Evolutionary conservation across 2,329 filamentous ascomycete species (phyloP).

Genomic region (Zasmidium cellare): DNA sequence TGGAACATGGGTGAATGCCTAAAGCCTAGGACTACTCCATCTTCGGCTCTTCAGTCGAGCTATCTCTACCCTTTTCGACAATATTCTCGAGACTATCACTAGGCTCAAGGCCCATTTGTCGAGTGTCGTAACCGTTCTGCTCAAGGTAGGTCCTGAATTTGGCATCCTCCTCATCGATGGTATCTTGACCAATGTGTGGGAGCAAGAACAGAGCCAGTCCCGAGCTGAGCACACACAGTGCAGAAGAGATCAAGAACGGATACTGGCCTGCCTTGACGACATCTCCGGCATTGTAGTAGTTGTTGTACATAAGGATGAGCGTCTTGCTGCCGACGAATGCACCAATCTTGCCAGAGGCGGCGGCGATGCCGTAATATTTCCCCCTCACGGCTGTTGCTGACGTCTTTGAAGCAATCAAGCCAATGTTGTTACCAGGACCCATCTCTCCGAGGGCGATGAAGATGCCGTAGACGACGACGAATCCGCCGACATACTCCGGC

Average conservation of each 20-base stretch:
- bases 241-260: slow-evolving; percentile 79
- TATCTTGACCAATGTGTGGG: slow-evolving; percentile 69
- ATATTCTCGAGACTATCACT: not conserved
- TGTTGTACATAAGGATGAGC: slow-evolving; percentile 46
- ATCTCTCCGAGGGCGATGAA: slow-evolving; percentile 52
- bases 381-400: slow-evolving; percentile 81
- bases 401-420: slow-evolving; percentile 80
- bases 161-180: not conserved
- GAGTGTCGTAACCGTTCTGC: not conserved
- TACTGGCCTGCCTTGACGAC: slow-evolving; percentile 66
- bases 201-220: slow-evolving; percentile 62
- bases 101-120: not conserved
- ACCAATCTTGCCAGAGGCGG: slow-evolving; percentile 67
- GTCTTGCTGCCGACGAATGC: not conserved
- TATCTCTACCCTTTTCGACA: not conserved
- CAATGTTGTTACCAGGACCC: slow-evolving; percentile 87
- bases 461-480: slow-evolving; percentile 77
- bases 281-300: slow-evolving; percentile 55
- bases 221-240: slow-evolving; percentile 72
- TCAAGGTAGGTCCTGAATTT: not conserved
- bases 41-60: not conserved
- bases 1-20: too few species aligned
- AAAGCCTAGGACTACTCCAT: not conserved
- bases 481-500: slow-evolving; percentile 64
- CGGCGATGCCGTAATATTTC: slow-evolving; percentile 69